Conservation (phyloP, 2,329 filamentous ascomycete species). For the Neoascochyta sp. region DNA sequence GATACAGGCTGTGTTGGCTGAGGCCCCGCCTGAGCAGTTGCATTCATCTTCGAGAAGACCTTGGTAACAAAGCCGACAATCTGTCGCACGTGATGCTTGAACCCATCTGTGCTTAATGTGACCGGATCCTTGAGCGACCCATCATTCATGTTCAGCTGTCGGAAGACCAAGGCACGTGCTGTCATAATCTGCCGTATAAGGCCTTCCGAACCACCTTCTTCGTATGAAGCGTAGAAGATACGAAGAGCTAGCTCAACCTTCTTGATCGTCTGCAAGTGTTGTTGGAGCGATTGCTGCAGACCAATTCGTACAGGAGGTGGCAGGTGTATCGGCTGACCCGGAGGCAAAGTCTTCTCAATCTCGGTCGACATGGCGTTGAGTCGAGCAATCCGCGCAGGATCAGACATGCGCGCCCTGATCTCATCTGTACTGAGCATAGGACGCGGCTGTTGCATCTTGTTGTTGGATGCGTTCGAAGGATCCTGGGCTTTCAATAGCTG, state of each 20-base stretch:
- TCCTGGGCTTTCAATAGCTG: slow-evolving; percentile 36
- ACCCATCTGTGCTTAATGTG: slow-evolving; percentile 26
- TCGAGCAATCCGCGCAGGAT: slow-evolving; percentile 25
- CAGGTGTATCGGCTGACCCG: slow-evolving; percentile 19
- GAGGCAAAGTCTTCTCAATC: slow-evolving; percentile 23
- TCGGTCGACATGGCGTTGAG: slow-evolving; percentile 29
- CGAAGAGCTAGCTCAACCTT: slow-evolving; percentile 32
- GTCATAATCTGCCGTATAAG: slow-evolving; percentile 26
- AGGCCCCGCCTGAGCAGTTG: slow-evolving; percentile 16
- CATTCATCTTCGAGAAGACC: slow-evolving; percentile 23
- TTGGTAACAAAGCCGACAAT: slow-evolving; percentile 28
- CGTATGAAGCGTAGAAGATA: slow-evolving; percentile 27
- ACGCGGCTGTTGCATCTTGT: slow-evolving; percentile 26
- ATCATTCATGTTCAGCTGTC: slow-evolving; percentile 27
- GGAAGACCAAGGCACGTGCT: slow-evolving; percentile 22
- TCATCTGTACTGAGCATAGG: slow-evolving; percentile 20
- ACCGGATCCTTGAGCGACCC: slow-evolving; percentile 29
- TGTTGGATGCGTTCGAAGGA: slow-evolving; percentile 24
- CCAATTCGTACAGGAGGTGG: slow-evolving; percentile 18
- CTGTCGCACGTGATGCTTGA: slow-evolving; percentile 21
- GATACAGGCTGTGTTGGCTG: slow-evolving; percentile 15
- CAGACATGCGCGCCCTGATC: slow-evolving; percentile 21
- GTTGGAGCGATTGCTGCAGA: slow-evolving; percentile 27
- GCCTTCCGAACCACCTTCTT: slow-evolving; percentile 21
- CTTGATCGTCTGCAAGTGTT: slow-evolving; percentile 23